Percentiles rank a stretch among this genome's conserved stretches.
Conservation (phyloP, 2,329 filamentous ascomycete species). For the Fusarium pseudocircinatum region DNA sequence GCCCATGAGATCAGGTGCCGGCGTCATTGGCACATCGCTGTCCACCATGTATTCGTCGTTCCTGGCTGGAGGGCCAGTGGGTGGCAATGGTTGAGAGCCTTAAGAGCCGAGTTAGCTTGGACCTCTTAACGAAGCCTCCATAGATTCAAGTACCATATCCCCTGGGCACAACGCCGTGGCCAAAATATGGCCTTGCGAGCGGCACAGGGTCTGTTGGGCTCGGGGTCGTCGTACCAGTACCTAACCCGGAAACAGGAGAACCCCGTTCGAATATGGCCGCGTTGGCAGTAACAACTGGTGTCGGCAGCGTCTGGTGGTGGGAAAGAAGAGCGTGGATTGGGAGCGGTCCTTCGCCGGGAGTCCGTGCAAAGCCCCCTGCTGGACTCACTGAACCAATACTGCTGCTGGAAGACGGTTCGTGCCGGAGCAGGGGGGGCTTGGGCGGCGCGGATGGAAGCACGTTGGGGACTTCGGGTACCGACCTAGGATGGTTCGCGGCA, state of each 20-base stretch:
- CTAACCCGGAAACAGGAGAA: conserved; percentile 28
- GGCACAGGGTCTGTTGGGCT: conserved; percentile 41
- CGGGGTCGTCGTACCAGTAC: conserved; percentile 31
- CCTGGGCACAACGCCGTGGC: conserved; percentile 39
- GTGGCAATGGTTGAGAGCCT: conserved; percentile 49
- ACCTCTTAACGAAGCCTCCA: conserved; percentile 24
- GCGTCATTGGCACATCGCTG: conserved; percentile 47
- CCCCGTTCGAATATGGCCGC: conserved; percentile 33
- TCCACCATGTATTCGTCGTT: conserved; percentile 42
- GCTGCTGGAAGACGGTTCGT: conserved; percentile 57
- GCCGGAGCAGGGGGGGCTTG: conserved; percentile 54
- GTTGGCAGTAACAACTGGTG: conserved; percentile 18
- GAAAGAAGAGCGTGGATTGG: conserved; percentile 65
- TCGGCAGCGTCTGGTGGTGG: conserved; percentile 49
- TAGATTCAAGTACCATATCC: conserved; percentile 49
- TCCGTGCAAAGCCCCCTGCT: conserved; percentile 49
- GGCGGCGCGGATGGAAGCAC: conserved; percentile 42
- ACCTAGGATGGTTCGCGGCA: conserved; percentile 45
- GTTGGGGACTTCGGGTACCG: conserved; percentile 40
- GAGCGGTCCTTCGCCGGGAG: conserved; percentile 60
- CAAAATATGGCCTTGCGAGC: conserved; percentile 30
- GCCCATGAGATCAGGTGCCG: conserved; percentile 34
- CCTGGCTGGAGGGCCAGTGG: conserved; percentile 47
- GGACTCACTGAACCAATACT: conserved; percentile 56
- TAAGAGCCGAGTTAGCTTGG: conserved; percentile 45